Evolutionary conservation across 192 early-diverging fungal genomes (phyloP), one percentile per base, ranked within the genome.

Genomic region (Lobosporangium transversale): DNA sequence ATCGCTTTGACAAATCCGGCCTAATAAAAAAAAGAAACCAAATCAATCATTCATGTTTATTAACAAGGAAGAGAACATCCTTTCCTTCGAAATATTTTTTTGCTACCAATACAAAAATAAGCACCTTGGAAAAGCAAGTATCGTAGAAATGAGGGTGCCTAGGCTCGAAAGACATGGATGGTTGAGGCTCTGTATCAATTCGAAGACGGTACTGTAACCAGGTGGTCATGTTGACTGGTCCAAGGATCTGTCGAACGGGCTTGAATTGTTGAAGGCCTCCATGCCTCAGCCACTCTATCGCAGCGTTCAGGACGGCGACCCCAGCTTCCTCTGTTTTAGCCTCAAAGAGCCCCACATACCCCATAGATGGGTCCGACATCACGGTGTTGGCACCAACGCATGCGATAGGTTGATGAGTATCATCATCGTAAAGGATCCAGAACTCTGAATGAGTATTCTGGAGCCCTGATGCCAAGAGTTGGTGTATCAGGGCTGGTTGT

Each of bases 161-260:
- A 4, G 73, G 73, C 24, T 76, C 73, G 36, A 57, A 76, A 18
- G 73, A 76, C 73, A 76, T 76, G 32, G 73, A 76, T 11, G 63
- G 58, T 0, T 27, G 15, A 0, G 23, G 12, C 1, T 67, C 64
- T 5, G n/a, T 61, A 49, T 76, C 73, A 23, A 76, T 59, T 20
- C 73, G 63, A 27, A 76, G 53, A 0, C 73, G 63, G 20, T 76
- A 76, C 32, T 76, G 73, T 2, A 76, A 53, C 73, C 73, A 76
- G 36, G 73, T 65, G 15, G 73, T 76, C 21, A 76, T 10, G 44
- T 76, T 76, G 65, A 76, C 73, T 26, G 73, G 73, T 62, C 73
- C 73, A 3, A 76, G 44, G 36, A 76, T 76, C 47, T 76, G 73
- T 14, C 59, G 63, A 1, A 76, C 71, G n/a, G 71, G 71, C 17